These are phyloP conservation scores for Flaveria linearis DNA, from an alignment of 129 eudicot species.

Conservation along the genomic window DNA sequence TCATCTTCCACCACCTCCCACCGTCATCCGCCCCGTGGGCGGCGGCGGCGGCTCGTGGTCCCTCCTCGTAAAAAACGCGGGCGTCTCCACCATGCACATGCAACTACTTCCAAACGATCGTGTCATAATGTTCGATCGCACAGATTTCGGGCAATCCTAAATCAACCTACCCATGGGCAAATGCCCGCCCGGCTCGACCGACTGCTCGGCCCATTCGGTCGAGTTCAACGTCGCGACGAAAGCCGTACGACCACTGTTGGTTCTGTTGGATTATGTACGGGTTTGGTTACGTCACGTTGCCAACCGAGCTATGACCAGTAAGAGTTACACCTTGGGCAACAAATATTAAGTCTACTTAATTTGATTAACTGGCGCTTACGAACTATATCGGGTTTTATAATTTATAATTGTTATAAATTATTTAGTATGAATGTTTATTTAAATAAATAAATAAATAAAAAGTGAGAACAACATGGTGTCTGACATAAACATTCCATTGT, in stretches of 20 bases:
- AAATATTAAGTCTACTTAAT: no score
- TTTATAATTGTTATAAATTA: no score
- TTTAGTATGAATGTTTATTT: no score
- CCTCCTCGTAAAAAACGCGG: constrained; percentile 47
- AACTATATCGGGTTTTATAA: no score
- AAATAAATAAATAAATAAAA: no score
- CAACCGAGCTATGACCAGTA: no score
- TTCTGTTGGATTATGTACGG: no score
- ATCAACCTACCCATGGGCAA: constrained; percentile 50
- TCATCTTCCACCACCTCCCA: constrained; percentile 22
- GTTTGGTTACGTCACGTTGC: no score
- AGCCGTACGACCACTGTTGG: constrained; percentile 59
- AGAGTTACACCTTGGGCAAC: no score
- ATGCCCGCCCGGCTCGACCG: constrained; percentile 51
- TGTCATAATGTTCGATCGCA: constrained; percentile 70
- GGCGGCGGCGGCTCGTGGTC: constrained; percentile 57
- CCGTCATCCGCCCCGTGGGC: constrained; percentile 38
- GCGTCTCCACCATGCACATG: constrained; percentile 93
- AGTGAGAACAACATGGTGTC: no score
- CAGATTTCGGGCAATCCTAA: constrained; percentile 69
- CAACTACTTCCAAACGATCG: constrained; percentile 70
- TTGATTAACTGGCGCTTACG: no score
- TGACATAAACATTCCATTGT: no score
- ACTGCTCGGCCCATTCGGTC: constrained; percentile 81
- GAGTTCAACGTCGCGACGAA: constrained; percentile 58